Evolutionary conservation across 179 eudicot species (phyloP).

Genomic region (Silene coronaria): DNA sequence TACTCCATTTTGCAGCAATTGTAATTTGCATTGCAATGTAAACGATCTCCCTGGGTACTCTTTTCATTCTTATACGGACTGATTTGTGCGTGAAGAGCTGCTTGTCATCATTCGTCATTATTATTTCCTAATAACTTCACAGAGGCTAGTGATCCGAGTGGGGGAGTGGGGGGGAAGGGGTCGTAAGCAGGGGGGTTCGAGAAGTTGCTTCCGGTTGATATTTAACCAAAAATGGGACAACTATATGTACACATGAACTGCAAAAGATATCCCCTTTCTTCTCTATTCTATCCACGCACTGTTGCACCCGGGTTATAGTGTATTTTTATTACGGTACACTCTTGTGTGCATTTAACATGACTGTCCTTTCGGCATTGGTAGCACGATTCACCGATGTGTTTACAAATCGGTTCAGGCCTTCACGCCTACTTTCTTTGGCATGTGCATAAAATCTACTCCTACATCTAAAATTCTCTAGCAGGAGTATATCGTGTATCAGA

Average conservation of each 20-base stretch:
- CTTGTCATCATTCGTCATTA: no score
- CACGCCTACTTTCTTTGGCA: neutral
- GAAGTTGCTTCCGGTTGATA: neutral
- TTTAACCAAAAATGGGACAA: no score
- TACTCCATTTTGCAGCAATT: neutral
- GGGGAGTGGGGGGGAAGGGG: neutral
- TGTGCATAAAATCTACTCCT: neutral
- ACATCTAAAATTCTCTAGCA: neutral
- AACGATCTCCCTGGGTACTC: neutral
- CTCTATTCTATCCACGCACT: no score
- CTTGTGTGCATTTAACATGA: neutral
- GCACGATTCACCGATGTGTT: neutral
- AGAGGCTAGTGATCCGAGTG: neutral
- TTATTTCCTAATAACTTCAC: neutral
- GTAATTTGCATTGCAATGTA: neutral
- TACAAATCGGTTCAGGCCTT: neutral
- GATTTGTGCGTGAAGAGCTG: neutral
- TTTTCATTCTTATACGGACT: neutral
- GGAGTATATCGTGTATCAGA: neutral
- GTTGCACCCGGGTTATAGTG: no score
- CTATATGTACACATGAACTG: no score
- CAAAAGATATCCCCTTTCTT: no score
- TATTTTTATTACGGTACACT: no score
- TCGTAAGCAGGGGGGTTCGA: neutral
- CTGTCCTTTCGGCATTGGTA: neutral